Conservation (phyloP, 2,329 filamentous ascomycete genomes). For the Trichoderma sp. region DNA sequence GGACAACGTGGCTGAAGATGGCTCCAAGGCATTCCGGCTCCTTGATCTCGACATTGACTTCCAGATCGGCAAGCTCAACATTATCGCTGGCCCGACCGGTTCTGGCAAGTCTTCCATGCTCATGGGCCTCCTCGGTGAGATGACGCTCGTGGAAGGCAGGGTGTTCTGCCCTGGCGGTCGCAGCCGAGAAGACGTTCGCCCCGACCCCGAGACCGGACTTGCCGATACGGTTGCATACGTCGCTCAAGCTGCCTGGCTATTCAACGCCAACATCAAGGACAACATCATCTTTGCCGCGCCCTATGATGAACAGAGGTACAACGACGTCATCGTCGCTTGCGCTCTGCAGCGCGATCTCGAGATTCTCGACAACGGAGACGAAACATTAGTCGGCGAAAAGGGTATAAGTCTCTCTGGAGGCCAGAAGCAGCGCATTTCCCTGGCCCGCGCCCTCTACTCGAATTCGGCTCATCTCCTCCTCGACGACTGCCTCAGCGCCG, state of each 20-base stretch:
- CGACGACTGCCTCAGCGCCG: slow-evolving; percentile 93
- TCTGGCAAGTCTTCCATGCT: slow-evolving; percentile 94
- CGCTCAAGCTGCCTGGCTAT: slow-evolving; percentile 93
- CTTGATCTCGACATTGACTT: slow-evolving; percentile 85
- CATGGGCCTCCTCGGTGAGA: slow-evolving; percentile 95
- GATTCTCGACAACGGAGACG: slow-evolving; percentile 88
- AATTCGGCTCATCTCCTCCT: slow-evolving; percentile 87
- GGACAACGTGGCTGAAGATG: slow-evolving; percentile 61
- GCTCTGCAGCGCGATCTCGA: slow-evolving; percentile 88
- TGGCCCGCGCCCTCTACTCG: slow-evolving; percentile 96
- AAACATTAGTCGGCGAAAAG: slow-evolving; percentile 94
- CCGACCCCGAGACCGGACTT: slow-evolving; percentile 80
- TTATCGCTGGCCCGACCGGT: slow-evolving; percentile 90
- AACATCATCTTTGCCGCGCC: slow-evolving; percentile 91
- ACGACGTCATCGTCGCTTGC: slow-evolving; percentile 85
- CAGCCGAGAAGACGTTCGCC: slow-evolving; percentile 80
- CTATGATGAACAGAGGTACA: slow-evolving; percentile 80
- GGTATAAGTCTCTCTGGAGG: slow-evolving; percentile 95
- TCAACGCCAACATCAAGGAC: slow-evolving; percentile 92
- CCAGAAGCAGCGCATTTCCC: slow-evolving; percentile 95
- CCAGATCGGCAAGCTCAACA: slow-evolving; percentile 81
- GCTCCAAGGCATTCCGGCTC: slow-evolving; percentile 76
- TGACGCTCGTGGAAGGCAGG: slow-evolving; percentile 79
- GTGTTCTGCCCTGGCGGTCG: slow-evolving; percentile 84
- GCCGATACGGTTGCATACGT: slow-evolving; percentile 95